Evolutionary conservation across 2,329 filamentous ascomycete genomes (phyloP), one percentile per base, ranked within the genome.

Genomic region (Ceratocystiopsis minuta): DNA sequence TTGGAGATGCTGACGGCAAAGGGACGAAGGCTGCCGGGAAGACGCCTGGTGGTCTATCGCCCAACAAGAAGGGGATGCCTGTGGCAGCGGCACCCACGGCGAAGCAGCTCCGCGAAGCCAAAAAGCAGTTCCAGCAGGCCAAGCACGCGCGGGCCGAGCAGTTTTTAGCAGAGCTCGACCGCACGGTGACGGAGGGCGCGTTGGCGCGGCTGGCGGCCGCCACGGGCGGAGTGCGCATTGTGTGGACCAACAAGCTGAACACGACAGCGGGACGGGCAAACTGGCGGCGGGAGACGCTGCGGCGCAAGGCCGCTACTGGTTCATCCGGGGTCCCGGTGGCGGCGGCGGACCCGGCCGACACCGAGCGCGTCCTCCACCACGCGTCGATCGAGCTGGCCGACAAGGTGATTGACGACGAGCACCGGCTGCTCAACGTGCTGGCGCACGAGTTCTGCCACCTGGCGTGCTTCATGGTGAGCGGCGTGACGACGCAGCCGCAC

Each of bases 391-490:
- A 96, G 55, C 72, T 96, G 3, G 84, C 87, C 0, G 76, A 83
- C 42, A 93, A 92, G 56, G 78, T 95, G 38, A 86, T 96, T 47
- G 76, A 85, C 54, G 71, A 79, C 52, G 74, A 82, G 50, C 60
- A 80, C 44, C 75, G 84, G 3, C 69, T 96, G 1, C 68, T 90
- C 48, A 95, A 95, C 57, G 86, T 90, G 0, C 62, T 96, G n/a
- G 85, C 88, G 0, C 90, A 98, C 57, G 90, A 98, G 53, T 96
- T 90, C 63, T 96, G 90, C 57, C 90, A 98, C 55, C 64, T 96
- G 1, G 79, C 84, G 36, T 93, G 86, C 52, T 95, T 88, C 58
- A 92, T 96, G 75, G 65, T 96, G 48, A 78, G 70, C 39, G 75
- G 78, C 33, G 33, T 51, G 13, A 50, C 47, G 6, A 39, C 37